Base-by-base conservation (phyloP, 495 filamentous ascomycete species). In the Penicillium coffeae region DNA sequence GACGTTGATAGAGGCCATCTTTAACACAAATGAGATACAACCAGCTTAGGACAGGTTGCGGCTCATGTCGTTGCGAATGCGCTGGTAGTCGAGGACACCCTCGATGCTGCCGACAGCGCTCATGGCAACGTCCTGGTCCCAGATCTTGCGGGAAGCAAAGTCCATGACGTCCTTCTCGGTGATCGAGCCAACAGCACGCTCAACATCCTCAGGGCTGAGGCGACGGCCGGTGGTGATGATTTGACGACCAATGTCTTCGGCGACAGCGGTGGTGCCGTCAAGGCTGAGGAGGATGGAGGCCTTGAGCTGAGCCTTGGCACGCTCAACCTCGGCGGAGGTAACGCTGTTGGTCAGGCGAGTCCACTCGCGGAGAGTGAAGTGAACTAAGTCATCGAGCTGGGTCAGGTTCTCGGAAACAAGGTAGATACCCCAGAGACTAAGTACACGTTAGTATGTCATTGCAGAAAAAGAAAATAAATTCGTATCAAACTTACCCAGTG, bases 311-410 rank as follows among this genome's bases (percentile, higher is more conserved):
- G 94, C 87, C 81, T 99, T 99, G 66, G 93, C 94, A 49, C 93
- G 92, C 83, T 99, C 93, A 47, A 89, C 86, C 75, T 99, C 93
- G 50, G 92, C 81, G 61, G 88, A 80, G 62, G 81, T 84, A 60
- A 99, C 93, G 70, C 79, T 83, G 77, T 81, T 81, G 43, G 87
- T 89, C 41, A 99, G 82, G 40, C 93, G 88, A 47, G 89, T 86
- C 93, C 93, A 99, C 77, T 99, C 93, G 50, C 94, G 90, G 66
- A 97, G 89, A 32, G 93, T 84, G 74, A 97, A 99, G 82, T 97
- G 94, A 61, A 95, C 83, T 30, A 97, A 84, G 70, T 99, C 93
- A 62, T 99, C 93, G 59, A 97, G 78, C 34, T 79, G 75, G 57
- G 85, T 88, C 52, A 92, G 70, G 68, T 90, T 86, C 71, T 96